Evolutionary conservation across 2,329 filamentous ascomycete species (phyloP).

Genomic region (Alternaria angustiovoidea): DNA sequence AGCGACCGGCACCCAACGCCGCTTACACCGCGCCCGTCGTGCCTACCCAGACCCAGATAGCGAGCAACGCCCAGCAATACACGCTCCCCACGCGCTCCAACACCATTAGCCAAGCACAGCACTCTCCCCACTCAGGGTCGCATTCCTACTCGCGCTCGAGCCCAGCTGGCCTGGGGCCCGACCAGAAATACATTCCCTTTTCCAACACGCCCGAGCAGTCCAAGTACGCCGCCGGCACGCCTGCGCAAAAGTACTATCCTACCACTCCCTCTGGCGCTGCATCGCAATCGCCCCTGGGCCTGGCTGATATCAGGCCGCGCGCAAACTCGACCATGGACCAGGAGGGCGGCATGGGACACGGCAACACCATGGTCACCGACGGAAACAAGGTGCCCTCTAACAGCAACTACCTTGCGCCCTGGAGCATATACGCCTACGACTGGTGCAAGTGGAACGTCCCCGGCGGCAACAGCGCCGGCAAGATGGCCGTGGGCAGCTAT

Average conservation of each 20-base stretch:
- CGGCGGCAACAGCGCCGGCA: slow-evolving; percentile 75
- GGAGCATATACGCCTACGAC: slow-evolving; percentile 95
- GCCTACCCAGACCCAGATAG: slow-evolving; percentile 62
- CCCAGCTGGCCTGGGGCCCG: slow-evolving; percentile 68
- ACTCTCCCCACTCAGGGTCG: slow-evolving; percentile 34
- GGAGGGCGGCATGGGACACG: slow-evolving; percentile 67
- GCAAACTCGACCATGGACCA: slow-evolving; percentile 84
- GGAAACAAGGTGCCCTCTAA: slow-evolving; percentile 72
- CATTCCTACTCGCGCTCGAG: slow-evolving; percentile 82
- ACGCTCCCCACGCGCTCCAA: slow-evolving; percentile 72
- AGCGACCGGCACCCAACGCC: slow-evolving; percentile 62
- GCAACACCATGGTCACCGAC: slow-evolving; percentile 67
- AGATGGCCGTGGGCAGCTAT: slow-evolving; percentile 94
- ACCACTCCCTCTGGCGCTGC: slow-evolving; percentile 63
- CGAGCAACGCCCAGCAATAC: slow-evolving; percentile 66
- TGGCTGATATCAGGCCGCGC: slow-evolving; percentile 89
- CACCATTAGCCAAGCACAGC: slow-evolving; percentile 65
- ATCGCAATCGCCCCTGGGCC: slow-evolving; percentile 86
- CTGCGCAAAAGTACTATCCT: slow-evolving; percentile 67
- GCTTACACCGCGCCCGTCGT: slow-evolving; percentile 66
- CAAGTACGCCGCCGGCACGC: slow-evolving; percentile 53
- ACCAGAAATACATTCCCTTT: slow-evolving; percentile 70
- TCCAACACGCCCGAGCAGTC: slow-evolving; percentile 70
- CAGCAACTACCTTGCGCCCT: slow-evolving; percentile 92
- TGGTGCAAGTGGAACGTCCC: slow-evolving; percentile 98